A percentile compares a stretch with the other conserved stretches of the same genome.
Evolutionary conservation across 192 early-diverging fungal species (phyloP).

Genomic region (Podila minutissima): DNA sequence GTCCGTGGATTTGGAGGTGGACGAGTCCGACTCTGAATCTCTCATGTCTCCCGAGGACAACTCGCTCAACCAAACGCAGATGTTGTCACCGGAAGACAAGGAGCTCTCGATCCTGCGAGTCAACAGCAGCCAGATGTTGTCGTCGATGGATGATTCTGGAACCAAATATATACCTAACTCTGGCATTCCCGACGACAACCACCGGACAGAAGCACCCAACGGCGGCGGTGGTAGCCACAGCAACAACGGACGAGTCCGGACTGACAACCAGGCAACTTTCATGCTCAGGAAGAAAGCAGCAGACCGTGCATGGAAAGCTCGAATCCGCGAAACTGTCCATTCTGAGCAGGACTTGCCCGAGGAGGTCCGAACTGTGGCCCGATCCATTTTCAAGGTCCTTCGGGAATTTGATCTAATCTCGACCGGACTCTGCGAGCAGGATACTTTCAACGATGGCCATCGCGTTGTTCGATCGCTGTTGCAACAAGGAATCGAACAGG

Average conservation of each 20-base stretch:
- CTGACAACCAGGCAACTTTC: not conserved
- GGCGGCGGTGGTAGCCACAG: not conserved
- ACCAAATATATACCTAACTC: constrained; percentile 12
- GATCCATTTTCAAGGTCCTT: constrained; percentile 49
- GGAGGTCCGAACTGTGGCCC: constrained; percentile 39
- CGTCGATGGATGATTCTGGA: constrained; percentile 25
- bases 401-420: constrained; percentile 44
- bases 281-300: constrained; percentile 13
- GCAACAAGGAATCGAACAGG: constrained; percentile 34
- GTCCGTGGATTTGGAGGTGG: constrained; percentile 20
- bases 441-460: constrained; percentile 3
- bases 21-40: constrained; percentile 32
- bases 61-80: not conserved
- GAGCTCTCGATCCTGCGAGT: constrained; percentile 31
- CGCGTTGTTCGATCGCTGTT: constrained; percentile 14
- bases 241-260: not conserved
- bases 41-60: constrained; percentile 36
- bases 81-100: constrained; percentile 11
- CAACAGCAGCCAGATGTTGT: constrained; percentile 40
- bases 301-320: constrained; percentile 36
- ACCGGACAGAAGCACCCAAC: not conserved
- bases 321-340: constrained; percentile 37
- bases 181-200: not conserved
- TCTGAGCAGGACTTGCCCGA: constrained; percentile 45
- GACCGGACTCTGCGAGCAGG: not conserved